These are phyloP conservation scores for Pilobolus umbonatus DNA, from an alignment of 192 early-diverging fungal genomes.

Conservation along the genomic window DNA sequence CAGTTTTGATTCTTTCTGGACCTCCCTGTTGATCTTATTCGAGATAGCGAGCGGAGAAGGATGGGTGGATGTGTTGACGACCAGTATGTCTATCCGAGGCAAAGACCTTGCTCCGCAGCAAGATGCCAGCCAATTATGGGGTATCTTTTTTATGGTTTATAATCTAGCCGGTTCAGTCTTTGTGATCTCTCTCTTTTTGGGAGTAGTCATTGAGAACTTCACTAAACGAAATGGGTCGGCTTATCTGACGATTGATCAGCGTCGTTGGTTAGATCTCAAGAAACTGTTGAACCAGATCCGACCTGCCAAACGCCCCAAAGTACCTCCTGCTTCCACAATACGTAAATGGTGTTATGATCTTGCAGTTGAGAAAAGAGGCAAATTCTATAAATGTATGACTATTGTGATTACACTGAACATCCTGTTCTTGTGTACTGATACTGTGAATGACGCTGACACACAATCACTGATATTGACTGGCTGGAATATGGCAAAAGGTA, in stretches of 20 bases:
- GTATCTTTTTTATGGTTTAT: conserved; percentile 54
- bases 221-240: conserved; percentile 51
- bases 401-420: conserved; percentile 44
- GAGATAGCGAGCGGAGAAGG: conserved; percentile 57
- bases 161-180: conserved; percentile 56
- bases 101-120: conserved; percentile 28
- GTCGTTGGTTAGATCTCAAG: conserved; percentile 57
- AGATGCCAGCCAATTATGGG: conserved; percentile 43
- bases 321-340: conserved; percentile 30
- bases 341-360: conserved; percentile 42
- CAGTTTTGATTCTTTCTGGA: conserved; percentile 55
- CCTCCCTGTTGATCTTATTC: conserved; percentile 50
- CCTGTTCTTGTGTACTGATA: conserved; percentile 36
- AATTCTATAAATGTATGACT: conserved; percentile 41
- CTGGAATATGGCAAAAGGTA: conserved; percentile 24
- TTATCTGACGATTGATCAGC: conserved; percentile 54
- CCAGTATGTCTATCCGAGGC: conserved; percentile 42
- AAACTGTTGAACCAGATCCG: conserved; percentile 47
- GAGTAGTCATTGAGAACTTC: conserved; percentile 57
- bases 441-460: background rate
- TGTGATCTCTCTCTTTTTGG: conserved; percentile 54
- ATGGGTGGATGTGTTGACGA: conserved; percentile 48
- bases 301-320: conserved; percentile 45
- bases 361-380: conserved; percentile 41
- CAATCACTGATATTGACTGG: conserved; percentile 4